Base-by-base conservation (phyloP, 176 grass and related monocot genomes). In the Secale cereale region DNA sequence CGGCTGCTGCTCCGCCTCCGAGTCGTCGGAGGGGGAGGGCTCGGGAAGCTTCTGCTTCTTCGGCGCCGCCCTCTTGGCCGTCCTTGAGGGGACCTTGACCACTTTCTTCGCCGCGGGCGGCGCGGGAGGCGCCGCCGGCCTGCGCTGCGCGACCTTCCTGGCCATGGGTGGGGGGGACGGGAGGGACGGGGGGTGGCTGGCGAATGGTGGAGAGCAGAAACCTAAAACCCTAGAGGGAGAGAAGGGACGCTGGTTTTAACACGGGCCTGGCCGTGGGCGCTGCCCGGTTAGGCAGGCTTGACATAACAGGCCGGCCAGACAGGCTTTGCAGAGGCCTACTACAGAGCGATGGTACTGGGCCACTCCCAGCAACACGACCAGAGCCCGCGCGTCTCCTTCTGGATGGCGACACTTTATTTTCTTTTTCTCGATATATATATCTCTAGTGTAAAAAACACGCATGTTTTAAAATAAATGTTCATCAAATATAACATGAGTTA, bases 21-120 rank as follows among this genome's bases (percentile, higher is more conserved):
- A 94, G 65, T 92, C 90, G 48, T 91, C 89, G 4, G 84, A 80
- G 63, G n/a, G n/a, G 35, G 77, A 81, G 28, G 87, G 83, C 79
- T 87, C 87, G n/a, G 90, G 82, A 22, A 92, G 78, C 83, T 77
- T 74, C 74, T 90, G 85, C 82, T 92, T 94, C 73, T 91, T 88
- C 1, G 85, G 22, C 23, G 64, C 72, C 20, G 64, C 65, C 29
- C 76, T 83, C 63, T 82, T 80, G 22, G 46, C 75, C 25, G 48
- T n/a, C 82, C 59, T 88, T 22, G 78, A 46, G 13, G 74, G 72
- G 4, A 71, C 68, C 61, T 85, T 85, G 37, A 76, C 81, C 2
- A 28, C 85, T 68, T 84, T 65, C 73, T 85, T 56, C 73, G 60
- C 72, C 31, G 41, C 72, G 56, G 73, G 30, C 27, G 78, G 27